phyloP scores from a whole-genome alignment of 2,329 filamentous ascomycete species.

The Ilyonectria sp. region DNA sequence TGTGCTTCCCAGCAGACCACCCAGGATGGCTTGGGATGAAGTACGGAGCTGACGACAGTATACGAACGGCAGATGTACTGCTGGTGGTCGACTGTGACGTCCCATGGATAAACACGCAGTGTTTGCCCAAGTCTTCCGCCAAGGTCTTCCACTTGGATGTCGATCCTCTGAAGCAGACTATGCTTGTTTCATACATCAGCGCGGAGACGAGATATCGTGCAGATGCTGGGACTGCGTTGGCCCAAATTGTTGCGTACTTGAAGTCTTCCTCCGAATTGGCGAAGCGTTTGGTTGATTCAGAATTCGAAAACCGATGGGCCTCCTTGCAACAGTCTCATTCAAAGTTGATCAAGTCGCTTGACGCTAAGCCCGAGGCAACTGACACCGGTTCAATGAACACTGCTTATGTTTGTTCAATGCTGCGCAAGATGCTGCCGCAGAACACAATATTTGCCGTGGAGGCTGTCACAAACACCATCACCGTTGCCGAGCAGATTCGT shows the following conservation, averaged over 20 bases:
- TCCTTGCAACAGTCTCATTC: not conserved
- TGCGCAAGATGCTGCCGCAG: constrained; percentile 50
- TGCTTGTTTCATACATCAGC: constrained; percentile 79
- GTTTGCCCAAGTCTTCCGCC: constrained; percentile 65
- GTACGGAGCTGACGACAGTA: constrained; percentile 79
- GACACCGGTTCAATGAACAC: constrained; percentile 33
- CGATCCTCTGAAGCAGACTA: constrained; percentile 77
- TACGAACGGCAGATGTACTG: constrained; percentile 85
- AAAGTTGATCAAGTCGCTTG: constrained; percentile 61
- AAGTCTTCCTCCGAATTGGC: constrained; percentile 61
- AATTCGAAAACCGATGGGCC: not conserved
- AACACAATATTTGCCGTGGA: constrained; percentile 81
- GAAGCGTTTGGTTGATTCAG: constrained; percentile 60
- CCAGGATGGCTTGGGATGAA: constrained; percentile 77
- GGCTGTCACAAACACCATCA: constrained; percentile 78
- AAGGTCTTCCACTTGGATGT: constrained; percentile 75
- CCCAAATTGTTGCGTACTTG: constrained; percentile 72
- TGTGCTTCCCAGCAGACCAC: constrained; percentile 83
- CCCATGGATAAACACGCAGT: constrained; percentile 87
- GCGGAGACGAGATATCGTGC: constrained; percentile 76
- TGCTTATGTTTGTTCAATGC: constrained; percentile 40
- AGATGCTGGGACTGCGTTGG: constrained; percentile 74
- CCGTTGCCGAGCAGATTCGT: constrained; percentile 79
- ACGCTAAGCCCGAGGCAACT: constrained; percentile 65
- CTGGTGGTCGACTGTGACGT: constrained; percentile 90